These are phyloP conservation scores for Cichorium intybus DNA, from an alignment of 140 eudicot species.

Conservation along the genomic window DNA sequence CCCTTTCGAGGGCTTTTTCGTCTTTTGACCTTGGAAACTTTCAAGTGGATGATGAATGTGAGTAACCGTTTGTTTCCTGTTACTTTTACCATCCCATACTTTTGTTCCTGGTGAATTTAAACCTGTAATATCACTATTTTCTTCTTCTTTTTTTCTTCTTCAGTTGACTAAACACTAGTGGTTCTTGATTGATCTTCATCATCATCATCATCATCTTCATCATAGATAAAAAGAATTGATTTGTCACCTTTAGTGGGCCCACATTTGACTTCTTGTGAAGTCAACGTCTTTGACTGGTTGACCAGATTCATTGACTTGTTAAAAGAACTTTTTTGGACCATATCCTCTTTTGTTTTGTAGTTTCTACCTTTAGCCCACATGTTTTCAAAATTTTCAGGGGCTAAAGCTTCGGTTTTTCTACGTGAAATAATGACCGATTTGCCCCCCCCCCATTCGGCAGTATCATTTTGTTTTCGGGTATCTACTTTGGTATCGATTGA, in stretches of 20 bases:
- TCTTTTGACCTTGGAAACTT: conserved; percentile 54
- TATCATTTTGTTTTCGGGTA: conserved; percentile 45
- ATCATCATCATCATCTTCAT: conserved; percentile 63
- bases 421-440: conserved; percentile 60
- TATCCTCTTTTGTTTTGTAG: conserved; percentile 54
- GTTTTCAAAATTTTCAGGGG: conserved; percentile 91
- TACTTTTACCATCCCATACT: conserved; percentile 93
- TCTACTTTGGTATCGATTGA: conserved; percentile 48
- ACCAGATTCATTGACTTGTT: conserved; percentile 30
- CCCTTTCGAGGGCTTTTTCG: conserved; percentile 51
- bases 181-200: conserved; percentile 46
- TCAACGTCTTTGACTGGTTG: conserved; percentile 42
- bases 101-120: conserved; percentile 80
- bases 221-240: conserved; percentile 32
- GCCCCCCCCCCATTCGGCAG: conserved; percentile 87
- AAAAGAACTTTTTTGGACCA: conserved; percentile 28
- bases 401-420: conserved; percentile 75
- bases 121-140: conserved; percentile 60
- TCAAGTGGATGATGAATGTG: conserved; percentile 97
- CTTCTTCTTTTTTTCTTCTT: too few relatives aligned
- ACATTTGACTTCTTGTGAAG: conserved; percentile 37
- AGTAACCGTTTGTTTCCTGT: conserved; percentile 48
- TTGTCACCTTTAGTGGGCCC: conserved; percentile 27
- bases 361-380: conserved; percentile 89
- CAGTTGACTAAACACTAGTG: conserved; percentile 51